These are phyloP conservation scores for Vitis amurensis DNA, from an alignment of 164 flowering plant species.

Conservation along the genomic window DNA sequence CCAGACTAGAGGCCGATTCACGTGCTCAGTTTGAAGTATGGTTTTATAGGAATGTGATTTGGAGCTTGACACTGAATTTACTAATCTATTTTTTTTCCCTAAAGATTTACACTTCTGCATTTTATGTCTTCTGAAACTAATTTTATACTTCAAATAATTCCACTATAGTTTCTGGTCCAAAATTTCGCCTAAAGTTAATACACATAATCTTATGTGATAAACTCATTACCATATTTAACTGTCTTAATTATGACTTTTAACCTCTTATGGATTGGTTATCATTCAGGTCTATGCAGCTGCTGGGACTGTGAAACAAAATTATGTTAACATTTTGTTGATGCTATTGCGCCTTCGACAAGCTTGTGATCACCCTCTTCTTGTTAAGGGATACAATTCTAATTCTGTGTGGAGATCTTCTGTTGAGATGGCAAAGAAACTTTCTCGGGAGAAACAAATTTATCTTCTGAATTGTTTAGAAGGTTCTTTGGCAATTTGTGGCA, in stretches of 20 bases:
- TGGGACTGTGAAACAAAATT: constrained; percentile 97
- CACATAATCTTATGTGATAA: not conserved
- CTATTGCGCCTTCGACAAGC: constrained; percentile 98
- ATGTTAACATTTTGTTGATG: constrained; percentile 93
- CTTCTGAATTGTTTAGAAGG: constrained; percentile 72
- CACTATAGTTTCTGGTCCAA: not conserved
- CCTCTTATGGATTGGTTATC: not conserved
- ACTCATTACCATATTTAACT: not conserved
- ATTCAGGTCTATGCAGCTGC: constrained; percentile 91
- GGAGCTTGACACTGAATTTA: not conserved
- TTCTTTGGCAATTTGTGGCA: constrained; percentile 75
- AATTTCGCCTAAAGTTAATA: not conserved
- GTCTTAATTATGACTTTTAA: not conserved
- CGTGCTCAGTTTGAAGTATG: constrained; percentile 80
- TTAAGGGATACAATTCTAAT: constrained; percentile 57
- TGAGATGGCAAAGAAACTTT: constrained; percentile 73
- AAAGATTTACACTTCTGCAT: no score
- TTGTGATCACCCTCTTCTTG: constrained; percentile 96
- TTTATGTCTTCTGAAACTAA: not conserved
- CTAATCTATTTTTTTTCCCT: not conserved
- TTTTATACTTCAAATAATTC: not conserved
- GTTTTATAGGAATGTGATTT: not conserved
- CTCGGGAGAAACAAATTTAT: constrained; percentile 47
- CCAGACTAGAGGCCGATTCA: constrained; percentile 77
- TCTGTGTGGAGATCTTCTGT: constrained; percentile 61